Conservation (phyloP, 352 stramenopile genomes). For the Globisporangium spiculum region DNA sequence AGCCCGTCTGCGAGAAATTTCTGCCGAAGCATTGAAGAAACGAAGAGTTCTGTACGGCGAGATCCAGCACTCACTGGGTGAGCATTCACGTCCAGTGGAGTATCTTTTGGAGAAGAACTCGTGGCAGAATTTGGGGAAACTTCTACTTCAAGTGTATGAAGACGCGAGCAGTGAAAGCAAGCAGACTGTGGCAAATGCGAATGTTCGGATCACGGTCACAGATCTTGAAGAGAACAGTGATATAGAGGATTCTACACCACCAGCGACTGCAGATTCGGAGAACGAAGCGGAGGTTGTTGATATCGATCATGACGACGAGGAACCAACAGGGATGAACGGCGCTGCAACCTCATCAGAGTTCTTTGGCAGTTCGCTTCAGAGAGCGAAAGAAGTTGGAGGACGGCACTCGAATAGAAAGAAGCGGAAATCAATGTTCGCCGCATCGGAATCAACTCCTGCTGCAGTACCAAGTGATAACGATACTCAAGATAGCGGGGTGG, state of each 20-base stretch:
- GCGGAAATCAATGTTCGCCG: background rate
- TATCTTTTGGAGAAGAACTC: slow-evolving; percentile 46
- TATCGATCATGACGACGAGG: background rate
- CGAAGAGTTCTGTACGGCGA: slow-evolving; percentile 25
- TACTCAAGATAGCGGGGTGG: slow-evolving; percentile 34
- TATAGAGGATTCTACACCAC: background rate
- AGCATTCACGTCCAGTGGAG: slow-evolving; percentile 18
- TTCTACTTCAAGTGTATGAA: slow-evolving; percentile 64
- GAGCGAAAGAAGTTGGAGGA: background rate
- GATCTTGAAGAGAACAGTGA: slow-evolving; percentile 13
- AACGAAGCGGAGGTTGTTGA: background rate
- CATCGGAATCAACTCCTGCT: slow-evolving; percentile 1
- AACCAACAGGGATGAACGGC: background rate
- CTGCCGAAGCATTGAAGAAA: slow-evolving; percentile 24
- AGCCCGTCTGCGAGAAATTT: slow-evolving; percentile 10
- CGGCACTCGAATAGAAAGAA: slow-evolving; percentile 13
- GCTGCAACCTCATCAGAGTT: background rate
- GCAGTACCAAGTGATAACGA: slow-evolving; percentile 36
- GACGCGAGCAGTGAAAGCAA: slow-evolving; percentile 37
- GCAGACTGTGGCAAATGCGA: slow-evolving; percentile 18
- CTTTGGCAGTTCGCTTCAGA: background rate
- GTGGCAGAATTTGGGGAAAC: slow-evolving; percentile 51
- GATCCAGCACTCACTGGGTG: slow-evolving; percentile 20
- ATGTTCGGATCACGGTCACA: slow-evolving; percentile 26
- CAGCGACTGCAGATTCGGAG: background rate